Evolutionary conservation across 805 yeast genomes (phyloP), one percentile per base, ranked within the genome.

Genomic region (Wickerhamiella parazyma): DNA sequence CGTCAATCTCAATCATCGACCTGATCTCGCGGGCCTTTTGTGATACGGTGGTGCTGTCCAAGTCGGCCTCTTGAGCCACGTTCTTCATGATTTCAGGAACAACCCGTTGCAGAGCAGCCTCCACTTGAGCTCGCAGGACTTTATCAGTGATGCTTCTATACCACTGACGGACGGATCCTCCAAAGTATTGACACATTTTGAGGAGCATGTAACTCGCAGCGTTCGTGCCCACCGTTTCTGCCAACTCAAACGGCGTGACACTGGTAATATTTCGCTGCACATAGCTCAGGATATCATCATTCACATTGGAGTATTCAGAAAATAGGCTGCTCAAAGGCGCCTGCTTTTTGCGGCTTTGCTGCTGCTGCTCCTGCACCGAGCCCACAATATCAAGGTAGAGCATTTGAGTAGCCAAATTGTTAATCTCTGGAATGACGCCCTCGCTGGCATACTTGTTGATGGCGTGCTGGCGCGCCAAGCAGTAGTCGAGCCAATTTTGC

Each of bases 1-100:
- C 56, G 21, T 54, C 58, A 7, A 54, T 35, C 9, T 51, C 56
- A 4, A 52, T 37, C 14, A 34, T 33, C 3, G 56, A 51, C 2
- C 53, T 42, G 29, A 54, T 33, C 42, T 54, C 58, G 14, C 55
- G 49, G 9, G 45, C 42, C 28, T 34, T 41, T 39, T 45, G 49
- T 31, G 47, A 49, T 6, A 53, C 48, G 3, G 49, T 22, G 4
- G 45, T 38, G 16, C 38, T 44, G 21, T 33, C 36, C 10, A 42
- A 36, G 3, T 17, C 40, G 19, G 34, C 39, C 1, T 14, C 18
- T 18, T 39, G 33, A 12, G 49, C 41, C n/a, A 53, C 28, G 2
- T 41, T 10, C 6, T 37, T 18, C 45, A 54, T 19, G 12, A 53
- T 20, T 2, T 39, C 48, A 1, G 56, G 57, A 7, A 53, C 38